Base-by-base conservation (phyloP, 805 yeast species). In the Saccharomycopsis fodiens region DNA sequence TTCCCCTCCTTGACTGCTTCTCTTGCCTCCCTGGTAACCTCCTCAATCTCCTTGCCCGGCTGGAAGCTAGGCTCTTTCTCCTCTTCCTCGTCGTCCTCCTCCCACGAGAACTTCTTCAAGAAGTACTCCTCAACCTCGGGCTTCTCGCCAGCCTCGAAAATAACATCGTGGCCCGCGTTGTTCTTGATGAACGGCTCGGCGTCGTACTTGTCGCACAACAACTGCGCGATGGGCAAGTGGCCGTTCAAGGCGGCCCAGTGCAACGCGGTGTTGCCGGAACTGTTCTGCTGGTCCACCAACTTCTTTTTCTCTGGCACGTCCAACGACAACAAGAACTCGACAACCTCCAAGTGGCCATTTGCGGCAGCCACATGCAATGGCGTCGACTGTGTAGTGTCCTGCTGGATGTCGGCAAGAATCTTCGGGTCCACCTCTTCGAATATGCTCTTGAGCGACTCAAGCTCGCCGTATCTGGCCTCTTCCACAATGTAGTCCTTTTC, bases 221-320 rank as follows among this genome's bases (percentile, higher is more conserved):
- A 56, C 59, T 82, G 65, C 17, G 86, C 91, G 6, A 82, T 67
- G 2, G 74, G 79, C 47, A 86, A 62, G 56, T 88, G 88, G 1
- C 97, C 97, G 57, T 85, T 88, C 53, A 79, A 74, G 0, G 95
- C 74, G 0, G 97, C 97, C 99, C 99, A 93, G 61, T 93, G 97
- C 52, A 93, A 69, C 1, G 97, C 84, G 0, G 98, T 89, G 61
- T 93, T 93, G 1, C 97, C 98, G 17, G 83, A 77, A 41, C 77
- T 83, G 59, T 93, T 93, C 45, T 68, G 70, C 16, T 63, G 57
- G 50, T 76, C 73, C 16, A 78, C 71, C 35, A 74, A 62, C 13
- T 54, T 52, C n/a, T 59, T 62, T 32, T 52, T 52, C 5, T 61
- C 65, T 27, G 67, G 61, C 1, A 72, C 56, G 3, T 79, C 47